Percentiles rank a stretch among this genome's conserved stretches.
Conservation (phyloP, 1,284 basidiomycete species). For the Cutaneotrichosporon sp. region DNA sequence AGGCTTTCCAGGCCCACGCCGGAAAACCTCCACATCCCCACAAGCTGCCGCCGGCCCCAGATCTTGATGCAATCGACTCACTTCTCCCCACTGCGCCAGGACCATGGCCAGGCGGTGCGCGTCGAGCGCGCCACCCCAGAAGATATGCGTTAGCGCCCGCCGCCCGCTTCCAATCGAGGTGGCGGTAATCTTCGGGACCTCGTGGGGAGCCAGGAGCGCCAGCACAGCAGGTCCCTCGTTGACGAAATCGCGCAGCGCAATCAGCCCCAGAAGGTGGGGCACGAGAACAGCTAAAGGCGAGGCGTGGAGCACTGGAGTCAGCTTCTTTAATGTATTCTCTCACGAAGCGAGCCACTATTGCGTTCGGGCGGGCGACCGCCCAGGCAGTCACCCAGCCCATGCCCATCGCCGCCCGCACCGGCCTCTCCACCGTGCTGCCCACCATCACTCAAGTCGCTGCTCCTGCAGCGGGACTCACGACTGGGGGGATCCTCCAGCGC, state of each 20-base stretch:
- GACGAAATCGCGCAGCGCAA: constrained; percentile 8
- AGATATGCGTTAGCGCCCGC: constrained; percentile 11
- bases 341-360: constrained; percentile 5
- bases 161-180: background rate
- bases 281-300: constrained; percentile 28
- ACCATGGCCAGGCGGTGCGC: constrained; percentile 24
- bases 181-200: background rate
- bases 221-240: background rate
- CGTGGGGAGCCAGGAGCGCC: constrained; percentile 4
- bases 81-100: constrained; percentile 28
- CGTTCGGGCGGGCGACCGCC: constrained; percentile 2
- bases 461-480: constrained; percentile 21
- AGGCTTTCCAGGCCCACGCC: background rate
- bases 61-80: constrained; percentile 4
- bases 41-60: constrained; percentile 1
- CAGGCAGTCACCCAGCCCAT: background rate
- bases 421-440: constrained; percentile 3
- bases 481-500: constrained; percentile 28
- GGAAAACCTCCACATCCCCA: constrained; percentile 8
- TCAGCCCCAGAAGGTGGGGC: constrained; percentile 28
- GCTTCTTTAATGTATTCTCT: constrained; percentile 12
- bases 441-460: background rate
- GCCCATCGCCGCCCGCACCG: background rate
- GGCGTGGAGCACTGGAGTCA: constrained; percentile 25
- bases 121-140: constrained; percentile 28